phyloP scores from a whole-genome alignment of 2,329 filamentous ascomycete genomes.

The Thelonectria blattea region DNA sequence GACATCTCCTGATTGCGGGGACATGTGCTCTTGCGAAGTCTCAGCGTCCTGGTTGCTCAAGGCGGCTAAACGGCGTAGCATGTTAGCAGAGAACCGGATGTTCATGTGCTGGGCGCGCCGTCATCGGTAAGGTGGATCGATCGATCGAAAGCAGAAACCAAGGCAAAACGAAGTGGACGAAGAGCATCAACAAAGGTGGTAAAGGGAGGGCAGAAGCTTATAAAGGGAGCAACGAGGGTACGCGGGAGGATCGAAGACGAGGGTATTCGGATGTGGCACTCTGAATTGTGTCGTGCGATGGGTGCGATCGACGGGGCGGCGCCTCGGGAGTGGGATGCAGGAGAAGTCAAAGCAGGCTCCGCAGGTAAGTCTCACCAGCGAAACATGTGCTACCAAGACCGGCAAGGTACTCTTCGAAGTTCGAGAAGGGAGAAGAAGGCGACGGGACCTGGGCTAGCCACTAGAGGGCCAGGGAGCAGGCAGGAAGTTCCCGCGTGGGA shows the following conservation, averaged over 20 bases:
- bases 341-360: slow-evolving; percentile 29
- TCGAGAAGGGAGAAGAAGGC: slow-evolving; percentile 2
- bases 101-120: slow-evolving; percentile 30
- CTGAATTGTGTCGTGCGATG: slow-evolving; percentile 25
- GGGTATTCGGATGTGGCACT: slow-evolving; percentile 17
- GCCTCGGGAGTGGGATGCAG: slow-evolving; percentile 29
- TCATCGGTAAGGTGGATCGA: slow-evolving; percentile 35
- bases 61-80: slow-evolving; percentile 39
- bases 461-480: slow-evolving; percentile 27
- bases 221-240: slow-evolving; percentile 11
- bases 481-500: slow-evolving; percentile 23
- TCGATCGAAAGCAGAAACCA: slow-evolving; percentile 25
- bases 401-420: slow-evolving; percentile 24
- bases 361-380: slow-evolving; percentile 39
- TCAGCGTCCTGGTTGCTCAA: slow-evolving; percentile 34
- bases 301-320: slow-evolving; percentile 30
- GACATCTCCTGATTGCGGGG: slow-evolving; percentile 64
- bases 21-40: slow-evolving; percentile 59
- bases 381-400: slow-evolving; percentile 40
- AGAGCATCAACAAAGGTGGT: slow-evolving; percentile 19
- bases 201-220: slow-evolving; percentile 9
- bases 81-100: slow-evolving; percentile 38
- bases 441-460: slow-evolving; percentile 25
- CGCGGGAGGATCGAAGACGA: slow-evolving; percentile 15
- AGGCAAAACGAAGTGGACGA: slow-evolving; percentile 15